These are phyloP conservation scores for Xylaria hypoxylon DNA, from an alignment of 2,329 filamentous ascomycete genomes.

Conservation along the genomic window DNA sequence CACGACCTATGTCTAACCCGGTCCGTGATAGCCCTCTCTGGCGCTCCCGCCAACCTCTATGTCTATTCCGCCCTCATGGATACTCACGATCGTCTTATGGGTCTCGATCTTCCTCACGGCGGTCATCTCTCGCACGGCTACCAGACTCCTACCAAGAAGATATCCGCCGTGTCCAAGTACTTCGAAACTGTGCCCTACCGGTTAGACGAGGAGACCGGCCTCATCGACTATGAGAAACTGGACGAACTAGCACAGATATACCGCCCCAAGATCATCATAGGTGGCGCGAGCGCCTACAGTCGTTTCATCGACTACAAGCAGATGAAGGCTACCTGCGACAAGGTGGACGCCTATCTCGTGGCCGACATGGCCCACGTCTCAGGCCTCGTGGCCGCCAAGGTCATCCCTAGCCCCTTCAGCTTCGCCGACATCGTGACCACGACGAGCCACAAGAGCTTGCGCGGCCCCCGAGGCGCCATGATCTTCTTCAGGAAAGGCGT, in stretches of 20 bases:
- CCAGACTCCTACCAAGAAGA: slow-evolving; percentile 93
- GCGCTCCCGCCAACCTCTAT: slow-evolving; percentile 81
- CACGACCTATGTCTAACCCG: slow-evolving; percentile 33
- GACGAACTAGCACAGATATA: slow-evolving; percentile 90
- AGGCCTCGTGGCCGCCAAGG: slow-evolving; percentile 89
- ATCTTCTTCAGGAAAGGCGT: slow-evolving; percentile 98
- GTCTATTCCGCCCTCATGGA: slow-evolving; percentile 95
- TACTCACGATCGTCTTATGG: slow-evolving; percentile 95
- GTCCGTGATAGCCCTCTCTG: slow-evolving; percentile 74
- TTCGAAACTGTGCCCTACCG: slow-evolving; percentile 98
- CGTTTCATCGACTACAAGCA: slow-evolving; percentile 94
- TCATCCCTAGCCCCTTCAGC: slow-evolving; percentile 88
- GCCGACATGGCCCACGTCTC: slow-evolving; percentile 99
- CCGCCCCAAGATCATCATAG: slow-evolving; percentile 94
- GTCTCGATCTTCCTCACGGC: slow-evolving; percentile 94
- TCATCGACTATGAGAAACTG: slow-evolving; percentile 94
- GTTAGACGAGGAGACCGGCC: slow-evolving; percentile 86
- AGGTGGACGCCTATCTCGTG: slow-evolving; percentile 90
- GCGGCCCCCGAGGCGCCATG: slow-evolving; percentile 94
- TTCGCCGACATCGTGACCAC: slow-evolving; percentile 96
- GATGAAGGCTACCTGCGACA: slow-evolving; percentile 91
- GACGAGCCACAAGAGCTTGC: slow-evolving; percentile 96
- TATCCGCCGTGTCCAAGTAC: slow-evolving; percentile 98
- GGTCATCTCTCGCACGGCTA: slow-evolving; percentile 97
- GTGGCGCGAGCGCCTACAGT: slow-evolving; percentile 95